phyloP scores from a whole-genome alignment of 169 alveolate species.

The Hepatocystis sp. region DNA sequence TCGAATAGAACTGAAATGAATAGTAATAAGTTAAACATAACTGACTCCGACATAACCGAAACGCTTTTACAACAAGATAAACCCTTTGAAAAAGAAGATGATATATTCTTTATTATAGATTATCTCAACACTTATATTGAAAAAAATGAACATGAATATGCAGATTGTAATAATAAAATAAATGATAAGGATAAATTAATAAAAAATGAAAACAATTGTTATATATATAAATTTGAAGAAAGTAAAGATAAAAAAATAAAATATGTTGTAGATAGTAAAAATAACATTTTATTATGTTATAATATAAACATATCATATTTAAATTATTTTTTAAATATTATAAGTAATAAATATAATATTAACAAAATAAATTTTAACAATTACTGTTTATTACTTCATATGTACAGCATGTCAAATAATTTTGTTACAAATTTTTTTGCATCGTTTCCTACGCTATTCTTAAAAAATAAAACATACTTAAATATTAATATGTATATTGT shows the following conservation, averaged over 20 bases:
- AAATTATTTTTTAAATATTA: slow-evolving; percentile 41
- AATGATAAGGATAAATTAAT: not conserved
- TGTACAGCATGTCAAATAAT: slow-evolving; percentile 72
- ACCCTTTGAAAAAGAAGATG: slow-evolving; percentile 53
- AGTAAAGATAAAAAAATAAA: slow-evolving; percentile 10
- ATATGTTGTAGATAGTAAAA: slow-evolving; percentile 35
- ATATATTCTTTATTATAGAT: slow-evolving; percentile 37
- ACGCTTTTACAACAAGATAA: too few species aligned
- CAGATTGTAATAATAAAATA: not conserved
- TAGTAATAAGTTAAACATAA: too few species aligned
- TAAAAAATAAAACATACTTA: slow-evolving; percentile 40
- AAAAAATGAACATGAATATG: not conserved
- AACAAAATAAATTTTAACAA: slow-evolving; percentile 42
- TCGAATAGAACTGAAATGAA: too few species aligned
- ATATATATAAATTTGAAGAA: slow-evolving; percentile 16
- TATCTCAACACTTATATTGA: slow-evolving; percentile 8
- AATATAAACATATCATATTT: slow-evolving; percentile 39
- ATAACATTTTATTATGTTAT: slow-evolving; percentile 29
- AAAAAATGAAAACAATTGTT: not conserved
- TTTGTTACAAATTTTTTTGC: slow-evolving; percentile 42
- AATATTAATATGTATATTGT: slow-evolving; percentile 36
- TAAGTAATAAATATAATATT: slow-evolving; percentile 40
- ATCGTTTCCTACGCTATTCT: slow-evolving; percentile 26
- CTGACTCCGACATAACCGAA: too few species aligned
- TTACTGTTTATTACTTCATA: slow-evolving; percentile 28